Conservation (phyloP, 2,329 filamentous ascomycete species). For the Cladosporium halotolerans region DNA sequence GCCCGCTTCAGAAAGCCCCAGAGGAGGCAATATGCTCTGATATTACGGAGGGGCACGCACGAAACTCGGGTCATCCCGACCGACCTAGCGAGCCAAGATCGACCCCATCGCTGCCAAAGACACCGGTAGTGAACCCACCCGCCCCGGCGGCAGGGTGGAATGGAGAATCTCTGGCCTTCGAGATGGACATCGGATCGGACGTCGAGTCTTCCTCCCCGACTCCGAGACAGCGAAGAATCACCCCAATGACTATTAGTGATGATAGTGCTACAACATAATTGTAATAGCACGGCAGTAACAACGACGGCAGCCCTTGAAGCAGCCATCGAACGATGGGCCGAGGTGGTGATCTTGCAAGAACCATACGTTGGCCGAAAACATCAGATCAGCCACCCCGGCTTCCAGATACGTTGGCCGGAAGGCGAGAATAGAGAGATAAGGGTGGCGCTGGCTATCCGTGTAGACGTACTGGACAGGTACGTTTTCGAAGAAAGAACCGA, state of each 20-base stretch:
- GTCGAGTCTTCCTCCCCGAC: neutral
- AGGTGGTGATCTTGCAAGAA: neutral
- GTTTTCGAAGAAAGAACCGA: neutral
- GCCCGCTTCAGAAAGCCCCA: neutral
- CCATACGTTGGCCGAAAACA: neutral
- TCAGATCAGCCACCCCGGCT: neutral
- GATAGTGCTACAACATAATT: constrained; percentile 1
- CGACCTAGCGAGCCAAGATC: neutral
- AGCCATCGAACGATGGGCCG: neutral
- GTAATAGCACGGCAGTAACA: neutral
- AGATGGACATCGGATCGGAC: neutral
- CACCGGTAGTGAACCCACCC: neutral
- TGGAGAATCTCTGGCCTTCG: neutral
- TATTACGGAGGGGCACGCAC: neutral
- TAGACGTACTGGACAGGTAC: neutral
- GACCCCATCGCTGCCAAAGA: neutral
- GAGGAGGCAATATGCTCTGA: neutral
- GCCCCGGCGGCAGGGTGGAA: neutral
- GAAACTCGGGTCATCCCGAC: neutral
- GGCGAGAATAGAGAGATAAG: neutral
- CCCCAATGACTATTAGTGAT: neutral
- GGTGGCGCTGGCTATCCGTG: neutral
- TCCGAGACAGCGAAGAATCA: neutral
- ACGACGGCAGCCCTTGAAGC: neutral
- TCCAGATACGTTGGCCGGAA: neutral